These are phyloP conservation scores for Eucalyptus regnans DNA, from an alignment of 345 rosid genomes.

Conservation along the genomic window DNA sequence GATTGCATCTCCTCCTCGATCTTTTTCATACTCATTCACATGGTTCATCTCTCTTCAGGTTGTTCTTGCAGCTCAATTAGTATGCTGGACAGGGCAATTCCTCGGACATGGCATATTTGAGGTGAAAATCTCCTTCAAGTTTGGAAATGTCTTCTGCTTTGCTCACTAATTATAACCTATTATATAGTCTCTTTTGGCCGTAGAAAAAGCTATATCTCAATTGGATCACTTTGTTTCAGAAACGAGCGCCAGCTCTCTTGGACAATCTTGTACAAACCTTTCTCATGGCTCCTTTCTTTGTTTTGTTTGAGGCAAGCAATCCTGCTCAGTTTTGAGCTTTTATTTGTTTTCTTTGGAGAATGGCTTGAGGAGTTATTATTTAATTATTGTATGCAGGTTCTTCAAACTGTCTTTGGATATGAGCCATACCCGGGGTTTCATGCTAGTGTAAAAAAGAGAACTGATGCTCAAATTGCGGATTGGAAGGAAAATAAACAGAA, in stretches of 20 bases:
- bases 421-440: constrained; percentile 87
- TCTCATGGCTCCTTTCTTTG: constrained; percentile 90
- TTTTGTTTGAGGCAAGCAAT: constrained; percentile 59
- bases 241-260: constrained; percentile 72
- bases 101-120: constrained; percentile 83
- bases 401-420: constrained; percentile 40
- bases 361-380: not conserved
- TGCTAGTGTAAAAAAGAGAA: constrained; percentile 43
- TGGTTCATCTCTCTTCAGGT: constrained; percentile 22
- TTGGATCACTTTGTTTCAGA: constrained; percentile 12
- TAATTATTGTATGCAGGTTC: constrained; percentile 21
- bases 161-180: not conserved
- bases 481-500: constrained; percentile 39
- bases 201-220: not conserved
- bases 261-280: constrained; percentile 74
- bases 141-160: not conserved
- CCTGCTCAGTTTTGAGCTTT: not conserved
- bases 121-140: constrained; percentile 20
- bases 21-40: not conserved
- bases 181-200: not conserved
- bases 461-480: constrained; percentile 40
- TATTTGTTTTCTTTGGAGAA: not conserved
- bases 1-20: not conserved
- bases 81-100: constrained; percentile 79
- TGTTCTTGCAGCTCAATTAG: constrained; percentile 52